Evolutionary conservation across 441 rosid genomes (phyloP), one percentile per base, ranked within the genome.

Genomic region (Erysimum cheiri): DNA sequence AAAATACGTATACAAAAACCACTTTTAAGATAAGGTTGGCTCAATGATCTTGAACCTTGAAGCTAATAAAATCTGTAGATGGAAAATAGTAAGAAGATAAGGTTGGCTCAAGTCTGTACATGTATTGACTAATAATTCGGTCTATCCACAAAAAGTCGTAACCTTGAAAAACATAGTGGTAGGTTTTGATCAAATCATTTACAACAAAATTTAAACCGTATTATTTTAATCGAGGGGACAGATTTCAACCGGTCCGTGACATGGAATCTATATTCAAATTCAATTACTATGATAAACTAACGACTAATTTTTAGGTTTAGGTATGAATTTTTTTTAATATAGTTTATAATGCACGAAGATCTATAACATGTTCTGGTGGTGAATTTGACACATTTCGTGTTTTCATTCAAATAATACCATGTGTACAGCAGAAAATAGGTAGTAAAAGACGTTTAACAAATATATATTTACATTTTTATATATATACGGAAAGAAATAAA

Each of bases 121-220:
- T 69, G 28, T 26, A 41, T 67, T 68, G 28, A 68, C 9, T 36
- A 58, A 36, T 58, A 58, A 35, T 57, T 44, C 19, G 10, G 48
- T 58, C 37, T 69, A 58, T 47, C 65, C 19, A 26, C 57, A 32
- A 26, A 69, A 58, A 58, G 73, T 48, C 73, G 31, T 47, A 26
- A 26, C 73, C 12, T 69, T 69, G 58, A 69, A 46, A 68, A 69
- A 26, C 66, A 59, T 69, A 9, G 28, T 57, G 56, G 47, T 57
- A 36, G 72, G 56, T 32, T 57, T 33, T 35, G 24, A 46, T 57
- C 47, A 68, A n/a, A 47, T 56, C 44, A 4, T 46, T 57, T 31
- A 26, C 57, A 24, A 4, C 3, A 33, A 9, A 4, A 13, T 14
- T 44, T 14, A 46, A 46, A n/a, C 28, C 39, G 3, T 57, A 46